phyloP scores from a whole-genome alignment of 2,329 filamentous ascomycete species.

The Trichoderma sp. region DNA sequence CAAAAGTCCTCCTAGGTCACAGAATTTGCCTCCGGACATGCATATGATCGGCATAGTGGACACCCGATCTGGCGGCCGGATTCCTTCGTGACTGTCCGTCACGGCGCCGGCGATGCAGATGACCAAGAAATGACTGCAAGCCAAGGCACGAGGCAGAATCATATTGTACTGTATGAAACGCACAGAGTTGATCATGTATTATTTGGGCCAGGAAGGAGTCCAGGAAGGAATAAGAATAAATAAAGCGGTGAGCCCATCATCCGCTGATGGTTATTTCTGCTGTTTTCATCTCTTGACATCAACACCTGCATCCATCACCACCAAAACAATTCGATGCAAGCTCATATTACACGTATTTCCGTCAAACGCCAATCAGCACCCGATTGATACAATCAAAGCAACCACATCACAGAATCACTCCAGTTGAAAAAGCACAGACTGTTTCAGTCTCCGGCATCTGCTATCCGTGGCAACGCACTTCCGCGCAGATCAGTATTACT shows the following conservation, averaged over 20 bases:
- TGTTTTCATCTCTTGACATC: neutral
- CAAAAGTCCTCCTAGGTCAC: neutral
- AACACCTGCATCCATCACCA: neutral
- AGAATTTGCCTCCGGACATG: neutral
- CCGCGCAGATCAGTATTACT: conserved; percentile 4
- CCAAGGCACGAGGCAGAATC: neutral
- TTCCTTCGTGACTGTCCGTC: neutral
- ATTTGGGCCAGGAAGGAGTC: neutral
- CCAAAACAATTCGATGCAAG: neutral
- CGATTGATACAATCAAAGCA: neutral
- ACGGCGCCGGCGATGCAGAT: neutral
- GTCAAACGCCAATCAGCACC: neutral
- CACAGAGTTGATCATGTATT: neutral
- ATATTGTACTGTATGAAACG: neutral
- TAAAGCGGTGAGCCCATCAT: neutral
- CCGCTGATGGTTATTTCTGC: neutral
- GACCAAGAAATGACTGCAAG: neutral
- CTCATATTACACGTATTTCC: neutral
- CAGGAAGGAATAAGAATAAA: neutral
- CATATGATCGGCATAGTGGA: neutral
- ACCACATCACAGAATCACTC: neutral
- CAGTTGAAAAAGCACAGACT: neutral
- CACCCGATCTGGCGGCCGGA: neutral
- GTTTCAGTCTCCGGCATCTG: neutral
- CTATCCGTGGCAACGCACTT: conserved; percentile 4